A percentile compares a stretch with the other conserved stretches of the same genome.
Evolutionary conservation across 2,329 filamentous ascomycete species (phyloP).

Genomic region (Trichoderma lentiforme): DNA sequence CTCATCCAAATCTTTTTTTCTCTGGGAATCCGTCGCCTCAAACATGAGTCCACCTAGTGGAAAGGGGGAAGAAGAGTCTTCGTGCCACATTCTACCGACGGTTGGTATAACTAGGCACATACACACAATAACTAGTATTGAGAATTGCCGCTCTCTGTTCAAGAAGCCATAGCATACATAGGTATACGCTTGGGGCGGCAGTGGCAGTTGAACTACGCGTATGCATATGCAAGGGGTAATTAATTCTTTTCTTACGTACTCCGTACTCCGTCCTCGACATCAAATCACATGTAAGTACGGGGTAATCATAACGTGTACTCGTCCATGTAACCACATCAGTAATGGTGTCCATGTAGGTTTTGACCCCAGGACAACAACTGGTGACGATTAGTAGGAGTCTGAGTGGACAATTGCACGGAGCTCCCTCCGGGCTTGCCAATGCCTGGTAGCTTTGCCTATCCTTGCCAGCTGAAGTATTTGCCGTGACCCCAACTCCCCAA

Average conservation of each 20-base stretch:
- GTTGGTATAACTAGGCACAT: background rate
- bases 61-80: conserved; percentile 5
- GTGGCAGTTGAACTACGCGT: background rate
- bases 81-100: conserved; percentile 2
- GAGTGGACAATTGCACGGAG: background rate
- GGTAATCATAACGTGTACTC: background rate
- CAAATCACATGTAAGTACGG: background rate
- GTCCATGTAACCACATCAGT: background rate
- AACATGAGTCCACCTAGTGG: conserved; percentile 2
- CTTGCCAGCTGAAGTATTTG: background rate
- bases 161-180: background rate
- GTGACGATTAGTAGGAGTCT: background rate
- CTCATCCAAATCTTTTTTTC: conserved; percentile 2
- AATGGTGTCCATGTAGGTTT: background rate
- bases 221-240: background rate
- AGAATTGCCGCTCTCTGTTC: background rate
- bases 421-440: background rate
- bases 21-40: background rate
- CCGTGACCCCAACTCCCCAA: background rate
- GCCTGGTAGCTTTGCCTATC: background rate
- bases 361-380: background rate
- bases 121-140: background rate
- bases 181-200: background rate
- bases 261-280: background rate
- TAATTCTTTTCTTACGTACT: background rate